phyloP scores from a whole-genome alignment of 2,329 filamentous ascomycete genomes.

The Xylariaceae sp. region DNA sequence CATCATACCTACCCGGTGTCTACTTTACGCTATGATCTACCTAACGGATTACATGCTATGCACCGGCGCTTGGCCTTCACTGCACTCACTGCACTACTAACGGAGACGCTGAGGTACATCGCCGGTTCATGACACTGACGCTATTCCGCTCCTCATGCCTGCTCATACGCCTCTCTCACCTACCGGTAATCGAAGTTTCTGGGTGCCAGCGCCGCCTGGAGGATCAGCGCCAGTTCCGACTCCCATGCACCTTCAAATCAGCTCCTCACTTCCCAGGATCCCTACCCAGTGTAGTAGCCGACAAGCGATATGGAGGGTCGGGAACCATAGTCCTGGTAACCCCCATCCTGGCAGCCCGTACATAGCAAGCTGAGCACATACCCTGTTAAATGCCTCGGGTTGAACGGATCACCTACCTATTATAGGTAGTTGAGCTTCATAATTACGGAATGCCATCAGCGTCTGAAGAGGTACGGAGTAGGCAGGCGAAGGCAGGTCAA shows the following conservation, averaged over 20 bases:
- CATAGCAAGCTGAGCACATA: constrained; percentile 2
- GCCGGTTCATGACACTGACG: too few species aligned
- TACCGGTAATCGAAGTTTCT: background rate
- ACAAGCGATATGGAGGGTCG: constrained; percentile 17
- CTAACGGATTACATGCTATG: too few species aligned
- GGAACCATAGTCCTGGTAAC: constrained; percentile 22
- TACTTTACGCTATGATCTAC: too few species aligned
- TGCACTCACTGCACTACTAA: too few species aligned
- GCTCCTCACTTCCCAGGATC: constrained; percentile 9
- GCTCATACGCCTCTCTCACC: background rate
- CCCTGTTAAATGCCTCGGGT: background rate
- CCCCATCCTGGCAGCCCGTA: constrained; percentile 8
- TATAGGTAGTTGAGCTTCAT: background rate
- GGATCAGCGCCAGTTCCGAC: constrained; percentile 9
- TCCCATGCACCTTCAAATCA: background rate
- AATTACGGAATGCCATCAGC: background rate
- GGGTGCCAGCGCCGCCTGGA: background rate
- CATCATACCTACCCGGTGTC: too few species aligned
- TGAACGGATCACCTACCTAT: background rate
- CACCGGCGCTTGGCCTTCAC: too few species aligned
- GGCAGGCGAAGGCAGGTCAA: constrained; percentile 6
- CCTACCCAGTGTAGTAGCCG: background rate
- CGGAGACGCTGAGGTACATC: too few species aligned
- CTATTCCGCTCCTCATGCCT: too few species aligned
- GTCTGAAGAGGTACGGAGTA: background rate